phyloP scores from a whole-genome alignment of 2,329 filamentous ascomycete species.

The Massarina eburnea region DNA sequence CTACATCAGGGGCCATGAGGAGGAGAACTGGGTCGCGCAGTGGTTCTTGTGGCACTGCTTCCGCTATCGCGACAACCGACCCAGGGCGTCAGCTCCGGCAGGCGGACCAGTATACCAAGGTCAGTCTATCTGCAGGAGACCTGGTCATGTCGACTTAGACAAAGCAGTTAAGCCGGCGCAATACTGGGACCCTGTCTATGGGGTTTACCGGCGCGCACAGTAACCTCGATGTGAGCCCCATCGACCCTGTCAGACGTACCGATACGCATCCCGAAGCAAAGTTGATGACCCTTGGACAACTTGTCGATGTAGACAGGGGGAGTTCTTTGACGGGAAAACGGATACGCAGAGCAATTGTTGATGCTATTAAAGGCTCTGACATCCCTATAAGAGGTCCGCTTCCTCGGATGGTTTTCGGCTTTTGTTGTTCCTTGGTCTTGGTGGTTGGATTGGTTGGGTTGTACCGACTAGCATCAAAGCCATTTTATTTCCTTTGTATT shows the following conservation, averaged over 20 bases:
- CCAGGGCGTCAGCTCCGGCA: background rate
- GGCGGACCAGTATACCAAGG: background rate
- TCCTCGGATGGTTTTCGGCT: too few relatives aligned
- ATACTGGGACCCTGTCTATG: conserved; percentile 30
- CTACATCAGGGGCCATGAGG: conserved; percentile 44
- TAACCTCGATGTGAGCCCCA: background rate
- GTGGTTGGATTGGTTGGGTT: too few relatives aligned
- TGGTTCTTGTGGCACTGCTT: conserved; percentile 57
- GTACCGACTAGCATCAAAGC: too few relatives aligned
- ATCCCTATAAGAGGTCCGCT: too few relatives aligned
- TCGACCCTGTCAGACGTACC: background rate
- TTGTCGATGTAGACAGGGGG: background rate
- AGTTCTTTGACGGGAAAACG: background rate
- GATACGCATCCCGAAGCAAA: background rate
- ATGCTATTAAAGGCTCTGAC: too few relatives aligned
- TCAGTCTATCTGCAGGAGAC: background rate
- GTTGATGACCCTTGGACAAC: background rate
- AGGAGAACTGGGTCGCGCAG: conserved; percentile 54
- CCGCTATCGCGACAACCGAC: conserved; percentile 40
- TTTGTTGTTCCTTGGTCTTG: too few relatives aligned
- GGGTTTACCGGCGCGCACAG: conserved; percentile 21
- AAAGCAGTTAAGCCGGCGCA: background rate
- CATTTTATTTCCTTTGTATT: too few relatives aligned
- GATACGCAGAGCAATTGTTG: background rate
- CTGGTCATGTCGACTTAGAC: background rate